Conservation (phyloP, 176 grass and related monocot genomes). For the Phragmites australis region DNA sequence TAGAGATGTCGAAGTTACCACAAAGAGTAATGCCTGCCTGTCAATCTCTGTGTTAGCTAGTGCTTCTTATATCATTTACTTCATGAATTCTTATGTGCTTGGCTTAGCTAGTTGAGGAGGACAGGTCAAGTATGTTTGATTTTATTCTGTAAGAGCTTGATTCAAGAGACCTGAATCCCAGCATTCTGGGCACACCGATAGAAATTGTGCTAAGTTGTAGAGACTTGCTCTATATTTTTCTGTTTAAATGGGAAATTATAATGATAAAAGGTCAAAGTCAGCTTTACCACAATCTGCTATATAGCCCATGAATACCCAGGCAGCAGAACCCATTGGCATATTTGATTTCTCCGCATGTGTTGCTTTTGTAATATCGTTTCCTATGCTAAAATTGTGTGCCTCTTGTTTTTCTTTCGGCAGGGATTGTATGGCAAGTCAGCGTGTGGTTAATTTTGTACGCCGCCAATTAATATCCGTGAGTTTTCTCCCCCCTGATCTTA, state of each 20-base stretch:
- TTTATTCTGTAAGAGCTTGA: background rate
- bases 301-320: background rate
- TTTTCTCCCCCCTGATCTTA: background rate
- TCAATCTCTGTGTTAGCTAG: background rate
- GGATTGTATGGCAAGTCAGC: background rate
- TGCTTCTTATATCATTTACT: background rate
- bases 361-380: background rate
- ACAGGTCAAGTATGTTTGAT: background rate
- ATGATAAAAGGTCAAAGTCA: background rate
- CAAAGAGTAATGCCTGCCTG: background rate
- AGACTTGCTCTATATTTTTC: constrained; percentile 1
- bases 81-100: background rate
- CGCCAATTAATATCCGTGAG: background rate
- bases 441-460: constrained; percentile 3
- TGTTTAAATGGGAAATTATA: background rate
- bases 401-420: constrained; percentile 4
- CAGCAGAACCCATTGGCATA: background rate
- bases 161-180: background rate
- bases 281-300: constrained; percentile 7
- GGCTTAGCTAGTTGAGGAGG: background rate
- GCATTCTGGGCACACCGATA: background rate
- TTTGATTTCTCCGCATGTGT: background rate
- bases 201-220: constrained; percentile 5
- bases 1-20: background rate
- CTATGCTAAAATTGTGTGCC: background rate